Base-by-base conservation (phyloP, 139 green algal species). In the Chlamydomonas asymmetrica region DNA sequence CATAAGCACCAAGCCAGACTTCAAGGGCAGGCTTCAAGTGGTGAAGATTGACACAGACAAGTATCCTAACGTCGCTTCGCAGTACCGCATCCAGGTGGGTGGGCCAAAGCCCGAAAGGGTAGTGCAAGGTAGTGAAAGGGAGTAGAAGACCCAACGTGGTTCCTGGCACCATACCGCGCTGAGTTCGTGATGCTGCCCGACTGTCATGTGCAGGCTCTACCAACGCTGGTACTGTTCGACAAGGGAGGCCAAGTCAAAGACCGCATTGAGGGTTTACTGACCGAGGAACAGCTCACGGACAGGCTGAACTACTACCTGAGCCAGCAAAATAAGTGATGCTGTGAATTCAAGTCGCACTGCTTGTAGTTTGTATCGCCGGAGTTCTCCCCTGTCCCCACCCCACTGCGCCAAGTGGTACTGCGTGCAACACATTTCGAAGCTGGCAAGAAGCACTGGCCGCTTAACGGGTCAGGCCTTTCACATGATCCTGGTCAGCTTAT, bases 41-140 rank as follows among this genome's bases (percentile, higher is more conserved):
- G 85, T 95, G 40, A 94, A 97, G 74, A 94, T 97, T n/a, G 91
- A 97, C 74, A 93, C 83, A 0, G 93, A 97, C 38, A 93, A 92
- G 67, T 97, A 96, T 62, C 83, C 82, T 0, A 64, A 63, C 3
- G 45, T 97, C 2, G 87, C 91, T 0, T 84, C 78, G 18, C 27
- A 85, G 49, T 89, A 94, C 70, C 6, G 65, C 27, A 73, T 97
- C 1, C 64, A 91, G 82, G 82, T 83, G 77, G 3, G 70, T 63
- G 20, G 18, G 27, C 32, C 8, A 41, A 13, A 79, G 37, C 32
- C 45, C 22, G 25, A 20, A 66, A 66, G 16, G 20, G 9, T 73
- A 5, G 41, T 66, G 31, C n/a, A 50, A 9, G 22, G 5, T n/a
- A 9, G n/a, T 22, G 27, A 16, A 10, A 52, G 10, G 16, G 45